Base-by-base conservation (phyloP, 306 rosid species). In the Styphnolobium japonicum region DNA sequence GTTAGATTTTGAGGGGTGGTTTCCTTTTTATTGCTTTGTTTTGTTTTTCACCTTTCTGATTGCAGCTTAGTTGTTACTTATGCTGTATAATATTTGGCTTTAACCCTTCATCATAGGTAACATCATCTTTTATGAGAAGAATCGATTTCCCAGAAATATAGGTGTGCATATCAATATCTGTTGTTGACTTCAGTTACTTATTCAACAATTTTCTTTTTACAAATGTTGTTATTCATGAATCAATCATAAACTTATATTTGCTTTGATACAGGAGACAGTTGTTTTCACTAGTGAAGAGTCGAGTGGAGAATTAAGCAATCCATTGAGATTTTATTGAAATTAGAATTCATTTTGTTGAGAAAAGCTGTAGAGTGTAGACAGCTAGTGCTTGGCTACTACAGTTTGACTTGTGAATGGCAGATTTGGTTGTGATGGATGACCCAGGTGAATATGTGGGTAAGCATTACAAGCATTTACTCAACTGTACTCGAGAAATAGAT, bases 291-390 rank as follows among this genome's bases (percentile, higher is more conserved):
- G 7, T 40, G 82, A 70, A 62, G 63, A 22, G 6, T 58, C 5
- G 10, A 0, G 6, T 52, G 64, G 53, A 25, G 42, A n/a, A 1
- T 27, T 43, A 36, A 67, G 42, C 81, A 74, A 11, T 21, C 3
- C 49, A 12, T 42, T 62, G 56, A 77, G 64, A 52, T 31, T 56
- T 75, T 36, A 31, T 23, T 31, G 68, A 68, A 75, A 57, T 58
- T 25, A 81, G 12, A 68, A 14, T 29, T 49, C 27, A 37, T 61
- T 82, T 48, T 51, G 70, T 61, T 62, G 73, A 49, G 51, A 14
- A 56, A 67, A 60, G 66, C 36, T 81, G 73, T 46, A 58, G 75
- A 57, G 25, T 81, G 73, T 46, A 58, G 75, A 57, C 19, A 66
- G 36, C 70, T 74, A 43, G n/a, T 57, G 48, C 57, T 34, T 81